A percentile compares a stretch with the other conserved stretches of the same genome.
phyloP scores from a whole-genome alignment of 1,139 yeast genomes.

The Citeromyces hawaiiensis region DNA sequence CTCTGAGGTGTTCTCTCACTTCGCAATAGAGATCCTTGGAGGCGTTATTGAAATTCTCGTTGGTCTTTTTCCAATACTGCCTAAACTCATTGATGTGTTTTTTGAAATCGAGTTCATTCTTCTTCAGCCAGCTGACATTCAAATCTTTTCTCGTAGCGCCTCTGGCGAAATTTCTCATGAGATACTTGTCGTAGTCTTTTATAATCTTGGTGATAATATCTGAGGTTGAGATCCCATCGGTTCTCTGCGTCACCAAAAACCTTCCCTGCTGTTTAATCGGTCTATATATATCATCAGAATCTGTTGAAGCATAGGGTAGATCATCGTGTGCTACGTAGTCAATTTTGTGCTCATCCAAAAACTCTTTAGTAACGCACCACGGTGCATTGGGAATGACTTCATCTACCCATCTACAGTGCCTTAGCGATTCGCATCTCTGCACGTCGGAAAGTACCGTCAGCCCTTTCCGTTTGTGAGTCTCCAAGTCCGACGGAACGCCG shows the following conservation, averaged over 20 bases:
- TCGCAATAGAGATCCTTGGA: conserved; percentile 78
- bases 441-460: conserved; percentile 78
- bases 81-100: conserved; percentile 84
- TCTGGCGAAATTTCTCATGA: conserved; percentile 93
- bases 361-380: conserved; percentile 85
- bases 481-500: conserved; percentile 83
- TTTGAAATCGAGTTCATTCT: conserved; percentile 87
- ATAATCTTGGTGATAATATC: conserved; percentile 92
- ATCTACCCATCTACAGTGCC: conserved; percentile 94
- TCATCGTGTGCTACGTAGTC: conserved; percentile 98
- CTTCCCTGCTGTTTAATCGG: conserved; percentile 85
- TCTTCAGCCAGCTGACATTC: conserved; percentile 93
- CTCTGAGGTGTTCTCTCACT: conserved; percentile 58
- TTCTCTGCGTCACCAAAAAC: conserved; percentile 90
- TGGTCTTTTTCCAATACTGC: conserved; percentile 68
- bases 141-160: conserved; percentile 95
- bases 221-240: conserved; percentile 92
- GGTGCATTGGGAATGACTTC: conserved; percentile 93
- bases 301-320: conserved; percentile 81
- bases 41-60: conserved; percentile 54
- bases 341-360: conserved; percentile 62
- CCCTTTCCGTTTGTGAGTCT: conserved; percentile 88
- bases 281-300: conserved; percentile 79
- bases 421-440: conserved; percentile 79
- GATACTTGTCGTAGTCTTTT: conserved; percentile 88